Base-by-base conservation (phyloP, 2,329 filamentous ascomycete species). In the Aspergillus eucalypticola region DNA sequence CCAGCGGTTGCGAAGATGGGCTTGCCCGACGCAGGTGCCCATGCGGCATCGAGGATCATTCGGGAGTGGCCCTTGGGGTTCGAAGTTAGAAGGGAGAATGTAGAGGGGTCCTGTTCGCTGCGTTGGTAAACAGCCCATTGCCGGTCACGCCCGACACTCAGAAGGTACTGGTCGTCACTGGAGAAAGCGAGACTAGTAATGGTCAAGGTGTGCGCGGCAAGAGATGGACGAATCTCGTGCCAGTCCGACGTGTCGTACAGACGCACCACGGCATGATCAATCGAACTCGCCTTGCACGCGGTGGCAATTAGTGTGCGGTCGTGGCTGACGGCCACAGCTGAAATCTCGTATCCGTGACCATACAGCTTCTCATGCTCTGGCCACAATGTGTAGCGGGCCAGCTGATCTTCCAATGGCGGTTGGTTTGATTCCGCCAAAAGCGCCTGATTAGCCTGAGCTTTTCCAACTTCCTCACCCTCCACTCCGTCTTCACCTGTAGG, bases 321-420 rank as follows among this genome's bases (percentile, higher is more conserved):
- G 70, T 90, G 85, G 69, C 87, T 92, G 7, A 89, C 85, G 10
- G 93, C 90, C 15, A 96, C 86, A 39, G 91, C 90, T 2, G 92
- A 96, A 53, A 99, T 94, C 76, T 99, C 95, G 77, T 97, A 97
- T 29, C 95, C 95, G 77, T 99, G 95, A 1, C 95, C 95, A 77
- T 99, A 99, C 1, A 99, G 84, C 79, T 99, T 99, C 76, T 99
- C 95, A 6, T 87, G 87, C 73, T 99, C 95, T 3, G 95, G 95
- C 92, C 93, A 99, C 32, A 99, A 86, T 0, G 95, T 96, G 74
- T 96, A 88, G 8, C 93, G 88, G 23, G 92, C 90, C 2, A 99
- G 86, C 57, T 91, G 89, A 75, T 98, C 95, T 76, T 99, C 95
- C 38, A 92, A 84, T 0, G 95, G 94, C 10, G 95, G 93, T 65